These are phyloP conservation scores for Protea cynaroides DNA, from an alignment of 164 flowering plant genomes.

Conservation along the genomic window DNA sequence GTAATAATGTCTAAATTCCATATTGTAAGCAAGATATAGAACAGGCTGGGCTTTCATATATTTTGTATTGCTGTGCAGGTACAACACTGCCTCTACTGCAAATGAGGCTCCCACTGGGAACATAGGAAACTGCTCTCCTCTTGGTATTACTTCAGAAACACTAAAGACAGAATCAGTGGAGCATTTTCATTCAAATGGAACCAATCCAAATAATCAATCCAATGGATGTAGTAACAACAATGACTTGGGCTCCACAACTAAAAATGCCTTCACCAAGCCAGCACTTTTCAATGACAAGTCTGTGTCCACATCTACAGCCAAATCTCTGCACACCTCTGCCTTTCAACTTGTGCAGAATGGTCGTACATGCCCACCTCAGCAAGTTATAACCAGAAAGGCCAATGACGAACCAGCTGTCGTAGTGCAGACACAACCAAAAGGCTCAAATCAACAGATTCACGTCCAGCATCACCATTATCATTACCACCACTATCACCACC, in stretches of 20 bases:
- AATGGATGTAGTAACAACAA: slow-evolving; percentile 50
- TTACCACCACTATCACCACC: slow-evolving; percentile 56
- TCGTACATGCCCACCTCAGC: slow-evolving; percentile 19
- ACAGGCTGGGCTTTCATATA: not conserved
- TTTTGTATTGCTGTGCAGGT: slow-evolving; percentile 38
- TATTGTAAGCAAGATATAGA: not conserved
- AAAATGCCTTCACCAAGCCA: slow-evolving; percentile 29
- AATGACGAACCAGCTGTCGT: slow-evolving; percentile 22
- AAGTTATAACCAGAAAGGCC: slow-evolving; percentile 24
- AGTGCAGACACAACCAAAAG: slow-evolving; percentile 23
- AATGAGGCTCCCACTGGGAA: slow-evolving; percentile 49
- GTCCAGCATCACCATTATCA: slow-evolving; percentile 59
- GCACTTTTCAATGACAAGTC: slow-evolving; percentile 33
- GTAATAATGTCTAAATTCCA: not conserved
- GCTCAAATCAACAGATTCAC: slow-evolving; percentile 35
- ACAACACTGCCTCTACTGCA: slow-evolving; percentile 41
- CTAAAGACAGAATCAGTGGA: slow-evolving; percentile 30
- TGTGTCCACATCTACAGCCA: slow-evolving; percentile 31
- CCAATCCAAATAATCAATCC: slow-evolving; percentile 40
- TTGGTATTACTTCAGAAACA: slow-evolving; percentile 46
- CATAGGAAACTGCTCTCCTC: slow-evolving; percentile 61
- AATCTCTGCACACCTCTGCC: slow-evolving; percentile 34
- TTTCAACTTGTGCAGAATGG: slow-evolving; percentile 39
- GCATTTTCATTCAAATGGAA: slow-evolving; percentile 25
- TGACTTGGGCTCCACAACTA: slow-evolving; percentile 46